These are phyloP conservation scores for Mycena capillaripes DNA, from an alignment of 768 basidiomycete species.

Conservation along the genomic window DNA sequence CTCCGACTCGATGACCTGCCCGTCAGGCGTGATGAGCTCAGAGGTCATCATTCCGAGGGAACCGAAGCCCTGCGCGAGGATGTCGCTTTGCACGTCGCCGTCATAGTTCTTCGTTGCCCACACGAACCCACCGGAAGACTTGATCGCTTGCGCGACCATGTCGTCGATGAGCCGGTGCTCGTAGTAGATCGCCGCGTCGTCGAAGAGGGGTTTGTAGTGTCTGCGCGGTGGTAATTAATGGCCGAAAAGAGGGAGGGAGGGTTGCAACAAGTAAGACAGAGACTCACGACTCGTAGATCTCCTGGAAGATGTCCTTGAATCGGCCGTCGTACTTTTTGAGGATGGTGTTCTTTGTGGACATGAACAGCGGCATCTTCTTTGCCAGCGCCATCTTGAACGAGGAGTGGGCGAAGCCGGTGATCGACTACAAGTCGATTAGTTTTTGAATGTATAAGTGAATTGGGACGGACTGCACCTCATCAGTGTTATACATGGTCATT, in stretches of 20 bases:
- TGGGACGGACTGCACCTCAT: slow-evolving; percentile 69
- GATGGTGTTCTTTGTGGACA: slow-evolving; percentile 99
- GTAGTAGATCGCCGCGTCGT: slow-evolving; percentile 83
- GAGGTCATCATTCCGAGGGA: slow-evolving; percentile 98
- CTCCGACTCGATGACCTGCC: slow-evolving; percentile 92
- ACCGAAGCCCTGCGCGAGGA: slow-evolving; percentile 98
- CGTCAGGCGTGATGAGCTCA: slow-evolving; percentile 96
- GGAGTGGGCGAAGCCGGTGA: slow-evolving; percentile 95
- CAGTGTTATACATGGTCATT: slow-evolving; percentile 98
- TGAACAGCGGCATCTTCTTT: slow-evolving; percentile 90
- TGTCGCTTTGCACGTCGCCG: slow-evolving; percentile 91
- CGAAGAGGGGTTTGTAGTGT: slow-evolving; percentile 79
- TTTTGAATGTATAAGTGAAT: background rate
- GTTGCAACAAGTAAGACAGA: too few relatives aligned
- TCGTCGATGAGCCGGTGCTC: slow-evolving; percentile 98
- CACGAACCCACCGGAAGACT: slow-evolving; percentile 93
- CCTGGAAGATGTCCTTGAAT: slow-evolving; percentile 99
- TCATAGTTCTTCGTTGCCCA: slow-evolving; percentile 87
- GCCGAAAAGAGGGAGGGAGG: background rate
- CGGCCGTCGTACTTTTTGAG: slow-evolving; percentile 98
- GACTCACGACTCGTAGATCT: slow-evolving; percentile 81
- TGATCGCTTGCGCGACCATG: slow-evolving; percentile 99
- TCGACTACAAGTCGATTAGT: slow-evolving; percentile 66
- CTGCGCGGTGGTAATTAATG: background rate
- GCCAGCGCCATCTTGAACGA: slow-evolving; percentile 96